Evolutionary conservation across 2,329 filamentous ascomycete species (phyloP).

Genomic region (Dichotomopilus funicola): DNA sequence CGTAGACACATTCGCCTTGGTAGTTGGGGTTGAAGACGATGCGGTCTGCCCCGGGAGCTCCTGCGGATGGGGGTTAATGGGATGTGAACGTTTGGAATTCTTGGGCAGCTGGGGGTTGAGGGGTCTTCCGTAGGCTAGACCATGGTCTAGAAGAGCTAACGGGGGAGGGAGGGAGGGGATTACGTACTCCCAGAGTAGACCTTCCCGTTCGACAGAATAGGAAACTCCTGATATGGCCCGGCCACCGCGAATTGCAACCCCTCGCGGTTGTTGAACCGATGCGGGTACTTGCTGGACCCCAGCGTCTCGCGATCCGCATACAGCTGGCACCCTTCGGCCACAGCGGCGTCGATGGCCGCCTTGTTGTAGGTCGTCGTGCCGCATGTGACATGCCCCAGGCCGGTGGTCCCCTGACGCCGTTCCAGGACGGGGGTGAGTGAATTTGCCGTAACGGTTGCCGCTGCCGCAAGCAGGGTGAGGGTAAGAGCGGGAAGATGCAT

Average conservation of each 20-base stretch:
- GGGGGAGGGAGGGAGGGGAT: not conserved
- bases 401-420: slow-evolving; percentile 12
- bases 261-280: slow-evolving; percentile 22
- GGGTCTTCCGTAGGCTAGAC: not conserved
- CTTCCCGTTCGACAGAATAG: slow-evolving; percentile 10
- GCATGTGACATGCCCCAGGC: slow-evolving; percentile 9
- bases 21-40: slow-evolving; percentile 16
- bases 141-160: no score
- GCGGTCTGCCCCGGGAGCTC: slow-evolving; percentile 16
- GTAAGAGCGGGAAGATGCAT: slow-evolving; percentile 10
- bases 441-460: slow-evolving; percentile 1
- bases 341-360: slow-evolving; percentile 16
- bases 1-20: slow-evolving; percentile 14
- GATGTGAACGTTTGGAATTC: not conserved
- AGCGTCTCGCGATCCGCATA: slow-evolving; percentile 11
- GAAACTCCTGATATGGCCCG: slow-evolving; percentile 21
- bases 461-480: slow-evolving; percentile 9
- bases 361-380: slow-evolving; percentile 13
- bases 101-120: not conserved
- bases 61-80: not conserved
- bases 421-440: not conserved
- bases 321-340: slow-evolving; percentile 18
- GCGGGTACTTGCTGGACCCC: slow-evolving; percentile 20
- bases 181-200: slow-evolving; percentile 16
- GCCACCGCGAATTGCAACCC: slow-evolving; percentile 11